phyloP scores from a whole-genome alignment of 345 rosid genomes.

The Arabis alpina region DNA sequence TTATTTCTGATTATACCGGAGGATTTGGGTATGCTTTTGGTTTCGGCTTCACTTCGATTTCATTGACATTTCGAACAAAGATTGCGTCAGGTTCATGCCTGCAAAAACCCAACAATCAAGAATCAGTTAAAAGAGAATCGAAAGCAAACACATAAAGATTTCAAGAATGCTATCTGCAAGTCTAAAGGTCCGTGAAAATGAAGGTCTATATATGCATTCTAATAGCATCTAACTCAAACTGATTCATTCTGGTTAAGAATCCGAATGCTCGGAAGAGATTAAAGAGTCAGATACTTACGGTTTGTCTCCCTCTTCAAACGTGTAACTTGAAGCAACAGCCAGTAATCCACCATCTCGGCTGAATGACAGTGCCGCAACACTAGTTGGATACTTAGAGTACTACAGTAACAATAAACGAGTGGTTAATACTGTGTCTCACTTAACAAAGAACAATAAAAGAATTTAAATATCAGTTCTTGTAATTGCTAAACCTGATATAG shows the following conservation, averaged over 20 bases:
- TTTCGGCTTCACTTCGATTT: conserved; percentile 96
- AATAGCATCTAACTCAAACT: not conserved
- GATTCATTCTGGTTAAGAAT: not conserved
- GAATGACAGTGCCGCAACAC: conserved; percentile 90
- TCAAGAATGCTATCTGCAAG: not conserved
- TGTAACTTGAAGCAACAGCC: conserved; percentile 97
- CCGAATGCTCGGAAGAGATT: not conserved
- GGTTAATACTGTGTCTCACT: not conserved
- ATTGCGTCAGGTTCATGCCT: conserved; percentile 96
- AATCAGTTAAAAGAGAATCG: not conserved
- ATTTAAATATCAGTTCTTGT: not conserved
- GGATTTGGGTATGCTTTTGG: conserved; percentile 85
- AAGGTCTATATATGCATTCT: conserved; percentile 1
- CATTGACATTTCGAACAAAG: conserved; percentile 81
- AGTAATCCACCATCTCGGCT: conserved; percentile 90
- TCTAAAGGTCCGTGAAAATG: not conserved
- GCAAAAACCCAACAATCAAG: conserved; percentile 39
- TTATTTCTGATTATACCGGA: conserved; percentile 49
- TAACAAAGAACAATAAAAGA: conserved; percentile 16
- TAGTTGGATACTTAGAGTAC: conserved; percentile 92
- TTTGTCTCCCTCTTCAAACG: conserved; percentile 94
- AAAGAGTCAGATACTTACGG: conserved; percentile 55
- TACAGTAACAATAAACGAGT: conserved; percentile 37
- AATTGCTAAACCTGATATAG: conserved; percentile 71
- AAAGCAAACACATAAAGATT: not conserved